Evolutionary conservation across 31 red algal genomes (phyloP), one percentile per base, ranked within the genome.

Genomic region (Asparagopsis taxiformis): DNA sequence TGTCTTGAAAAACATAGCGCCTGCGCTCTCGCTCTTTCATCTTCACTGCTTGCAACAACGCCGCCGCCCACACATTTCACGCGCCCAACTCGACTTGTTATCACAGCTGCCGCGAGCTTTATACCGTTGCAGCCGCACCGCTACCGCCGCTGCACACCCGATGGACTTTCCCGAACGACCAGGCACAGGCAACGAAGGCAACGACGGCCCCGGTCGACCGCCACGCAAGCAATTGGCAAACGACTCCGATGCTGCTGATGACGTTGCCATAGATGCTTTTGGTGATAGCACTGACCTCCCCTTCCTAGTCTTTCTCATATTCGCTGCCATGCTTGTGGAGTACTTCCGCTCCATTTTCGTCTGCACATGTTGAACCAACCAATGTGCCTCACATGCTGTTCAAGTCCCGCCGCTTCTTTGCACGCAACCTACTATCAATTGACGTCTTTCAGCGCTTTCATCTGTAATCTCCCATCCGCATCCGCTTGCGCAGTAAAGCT

Each of bases 301-400:
- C 20, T 16, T 85, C 13, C 68, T 70, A 31, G 50, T 85, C 28
- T 85, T 85, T 48, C 60, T 85, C 23, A 74, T 85, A 44, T 22
- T 85, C 24, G 80, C 80, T 31, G 80, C 80, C 4, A 41, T 85
- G 37, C 44, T 85, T 13, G 58, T 44, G 2, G 80, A 85, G 31
- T 69, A 85, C 48, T 85, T 85, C 51, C 30, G 80, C 22, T 56
- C 49, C 55, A 60, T 57, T 17, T 76, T 38, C 49, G 35, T 28
- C 19, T 85, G 80, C 31, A 52, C 43, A 31, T 85, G 80, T 31
- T 85, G 49, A 85, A 3, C 35, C 3, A 25, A 7, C 68, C 50
- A 54, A 3, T 1, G 1, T 5, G 60, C 3, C 3, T 31, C 32
- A 28, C n/a, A 7, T 33, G 1, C n/a, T n/a, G n/a, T n/a, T n/a